Percentiles rank a stretch among this genome's conserved stretches.
phyloP scores from a whole-genome alignment of 2,329 filamentous ascomycete genomes.

The Fusarium dlaminii region DNA sequence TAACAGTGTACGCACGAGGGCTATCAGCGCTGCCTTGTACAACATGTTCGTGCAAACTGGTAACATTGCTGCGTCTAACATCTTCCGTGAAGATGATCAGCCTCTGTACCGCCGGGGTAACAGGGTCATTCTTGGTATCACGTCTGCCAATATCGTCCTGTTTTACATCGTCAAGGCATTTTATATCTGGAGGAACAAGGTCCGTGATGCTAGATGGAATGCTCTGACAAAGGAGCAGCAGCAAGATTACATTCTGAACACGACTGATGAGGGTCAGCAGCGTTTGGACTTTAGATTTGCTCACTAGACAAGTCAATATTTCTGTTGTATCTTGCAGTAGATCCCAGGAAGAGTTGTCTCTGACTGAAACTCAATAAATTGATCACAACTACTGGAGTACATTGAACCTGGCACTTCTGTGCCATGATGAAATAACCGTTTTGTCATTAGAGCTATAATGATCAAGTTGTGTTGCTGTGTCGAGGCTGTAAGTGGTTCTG shows the following conservation, averaged over 20 bases:
- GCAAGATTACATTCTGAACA: slow-evolving; percentile 58
- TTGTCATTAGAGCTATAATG: neutral
- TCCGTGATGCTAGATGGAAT: slow-evolving; percentile 55
- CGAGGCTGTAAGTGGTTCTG: neutral
- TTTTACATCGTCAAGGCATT: slow-evolving; percentile 57
- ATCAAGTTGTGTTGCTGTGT: neutral
- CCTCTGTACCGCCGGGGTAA: slow-evolving; percentile 63
- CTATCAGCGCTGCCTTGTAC: slow-evolving; percentile 69
- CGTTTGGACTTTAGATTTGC: slow-evolving; percentile 65
- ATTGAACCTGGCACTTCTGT: neutral
- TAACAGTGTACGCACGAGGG: slow-evolving; percentile 68
- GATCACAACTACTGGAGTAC: neutral
- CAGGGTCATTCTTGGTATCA: slow-evolving; percentile 58
- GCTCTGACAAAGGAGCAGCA: slow-evolving; percentile 56
- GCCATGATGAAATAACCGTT: neutral
- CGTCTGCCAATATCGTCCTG: slow-evolving; percentile 57
- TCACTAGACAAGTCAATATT: slow-evolving; percentile 46
- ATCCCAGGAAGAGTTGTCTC: neutral
- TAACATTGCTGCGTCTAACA: slow-evolving; percentile 55
- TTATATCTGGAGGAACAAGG: slow-evolving; percentile 58
- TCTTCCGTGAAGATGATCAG: slow-evolving; percentile 60
- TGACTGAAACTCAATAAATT: neutral
- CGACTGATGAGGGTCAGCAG: slow-evolving; percentile 62
- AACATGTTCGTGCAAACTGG: slow-evolving; percentile 63
- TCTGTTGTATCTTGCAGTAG: neutral